Percentiles rank a stretch among this genome's conserved stretches.
phyloP scores from a whole-genome alignment of 129 eudicot genomes.

The Chrysanthemum seticuspe region DNA sequence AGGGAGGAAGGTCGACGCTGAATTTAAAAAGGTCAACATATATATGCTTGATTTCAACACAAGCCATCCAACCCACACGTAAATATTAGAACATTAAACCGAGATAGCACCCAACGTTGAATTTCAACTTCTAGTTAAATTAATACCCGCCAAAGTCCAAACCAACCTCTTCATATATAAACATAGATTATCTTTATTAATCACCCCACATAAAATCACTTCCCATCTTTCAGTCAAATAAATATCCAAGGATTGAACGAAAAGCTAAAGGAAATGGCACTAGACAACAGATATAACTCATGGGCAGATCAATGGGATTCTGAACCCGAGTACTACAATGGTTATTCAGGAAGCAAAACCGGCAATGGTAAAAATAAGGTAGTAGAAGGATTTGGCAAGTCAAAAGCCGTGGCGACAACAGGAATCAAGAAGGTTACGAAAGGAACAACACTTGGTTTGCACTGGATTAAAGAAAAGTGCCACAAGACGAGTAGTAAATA shows the following conservation, averaged over 20 bases:
- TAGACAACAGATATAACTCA: constrained; percentile 30
- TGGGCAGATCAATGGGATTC: constrained; percentile 42
- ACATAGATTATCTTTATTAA: neutral
- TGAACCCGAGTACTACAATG: constrained; percentile 24
- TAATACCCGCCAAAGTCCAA: constrained; percentile 9
- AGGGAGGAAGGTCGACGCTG: no score
- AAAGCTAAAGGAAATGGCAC: constrained; percentile 7
- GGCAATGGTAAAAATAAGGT: constrained; percentile 14
- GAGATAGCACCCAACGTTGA: constrained; percentile 19
- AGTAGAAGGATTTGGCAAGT: constrained; percentile 25
- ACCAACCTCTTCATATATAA: constrained; percentile 15
- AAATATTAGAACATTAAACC: neutral
- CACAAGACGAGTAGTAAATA: constrained; percentile 27
- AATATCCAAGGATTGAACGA: neutral
- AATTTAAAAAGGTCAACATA: no score
- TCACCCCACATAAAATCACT: neutral
- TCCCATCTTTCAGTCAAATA: neutral
- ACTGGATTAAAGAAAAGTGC: constrained; percentile 38
- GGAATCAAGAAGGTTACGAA: constrained; percentile 28
- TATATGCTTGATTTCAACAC: neutral
- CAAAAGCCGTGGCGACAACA: constrained; percentile 22
- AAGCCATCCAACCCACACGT: constrained; percentile 18
- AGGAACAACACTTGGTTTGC: constrained; percentile 30
- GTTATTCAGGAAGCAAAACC: neutral
- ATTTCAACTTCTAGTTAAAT: constrained; percentile 8